These are phyloP conservation scores for Colletotrichum echinochloae DNA, from an alignment of 2,329 filamentous ascomycete species.

Conservation along the genomic window DNA sequence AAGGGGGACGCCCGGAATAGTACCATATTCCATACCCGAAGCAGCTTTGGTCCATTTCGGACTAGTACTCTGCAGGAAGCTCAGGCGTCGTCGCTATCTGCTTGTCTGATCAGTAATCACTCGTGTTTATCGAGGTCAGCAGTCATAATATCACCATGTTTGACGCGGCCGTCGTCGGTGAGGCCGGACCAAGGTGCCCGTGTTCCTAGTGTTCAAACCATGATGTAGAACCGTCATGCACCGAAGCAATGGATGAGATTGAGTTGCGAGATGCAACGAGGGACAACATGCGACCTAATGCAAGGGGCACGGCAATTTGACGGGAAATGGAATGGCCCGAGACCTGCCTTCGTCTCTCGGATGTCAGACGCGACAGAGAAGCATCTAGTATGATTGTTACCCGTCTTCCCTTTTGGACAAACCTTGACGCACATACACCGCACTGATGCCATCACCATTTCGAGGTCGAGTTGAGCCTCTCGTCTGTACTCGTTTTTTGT, in stretches of 20 bases:
- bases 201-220: neutral
- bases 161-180: neutral
- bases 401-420: neutral
- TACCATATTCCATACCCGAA: too few species aligned
- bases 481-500: slow-evolving; percentile 12
- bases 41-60: too few species aligned
- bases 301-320: slow-evolving; percentile 10
- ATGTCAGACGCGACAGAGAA: neutral
- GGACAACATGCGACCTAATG: slow-evolving; percentile 7
- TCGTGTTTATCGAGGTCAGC: neutral
- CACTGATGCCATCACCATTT: slow-evolving; percentile 12
- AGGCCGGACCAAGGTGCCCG: neutral
- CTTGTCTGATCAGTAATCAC: too few species aligned
- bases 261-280: slow-evolving; percentile 20
- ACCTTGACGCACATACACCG: neutral
- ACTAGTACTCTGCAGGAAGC: too few species aligned
- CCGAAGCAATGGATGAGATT: slow-evolving; percentile 1
- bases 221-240: neutral
- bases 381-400: neutral
- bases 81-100: too few species aligned
- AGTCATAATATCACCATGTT: neutral
- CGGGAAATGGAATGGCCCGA: neutral
- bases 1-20: too few species aligned
- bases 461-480: neutral
- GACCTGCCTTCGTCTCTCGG: neutral